Conservation (phyloP, 768 basidiomycete species). For the Lactarius deliciosus region DNA sequence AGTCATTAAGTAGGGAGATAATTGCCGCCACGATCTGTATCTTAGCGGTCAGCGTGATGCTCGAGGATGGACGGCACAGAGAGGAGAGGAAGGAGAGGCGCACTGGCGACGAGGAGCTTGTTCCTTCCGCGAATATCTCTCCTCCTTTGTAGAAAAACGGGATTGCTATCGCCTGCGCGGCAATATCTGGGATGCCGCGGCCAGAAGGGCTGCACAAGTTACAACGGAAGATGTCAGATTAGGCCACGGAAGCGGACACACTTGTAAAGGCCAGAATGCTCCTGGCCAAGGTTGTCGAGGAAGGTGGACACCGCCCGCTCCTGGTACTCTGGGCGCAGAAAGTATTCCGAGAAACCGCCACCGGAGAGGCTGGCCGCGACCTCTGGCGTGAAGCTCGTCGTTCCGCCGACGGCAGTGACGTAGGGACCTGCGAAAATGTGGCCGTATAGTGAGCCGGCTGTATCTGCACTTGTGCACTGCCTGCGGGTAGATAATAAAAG, state of each 20-base stretch:
- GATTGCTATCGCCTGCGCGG: neutral
- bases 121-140: neutral
- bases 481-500: neutral
- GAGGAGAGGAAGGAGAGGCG: neutral
- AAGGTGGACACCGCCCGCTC: neutral
- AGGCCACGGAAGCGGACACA: neutral
- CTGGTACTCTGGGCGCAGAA: neutral
- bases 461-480: neutral
- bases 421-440: neutral
- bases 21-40: neutral
- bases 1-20: neutral
- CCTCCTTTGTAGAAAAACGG: neutral
- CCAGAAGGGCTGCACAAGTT: neutral
- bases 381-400: neutral
- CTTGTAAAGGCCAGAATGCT: neutral
- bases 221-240: neutral
- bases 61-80: neutral
- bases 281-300: neutral
- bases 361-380: neutral
- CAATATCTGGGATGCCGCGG: neutral
- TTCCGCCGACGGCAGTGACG: neutral
- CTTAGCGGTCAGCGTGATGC: neutral
- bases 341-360: neutral
- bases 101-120: neutral
- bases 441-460: neutral